Percentiles rank a stretch among this genome's conserved stretches.
Conservation (phyloP, 2,329 filamentous ascomycete species). For the Immersiporthe knoxdaviesiana region DNA sequence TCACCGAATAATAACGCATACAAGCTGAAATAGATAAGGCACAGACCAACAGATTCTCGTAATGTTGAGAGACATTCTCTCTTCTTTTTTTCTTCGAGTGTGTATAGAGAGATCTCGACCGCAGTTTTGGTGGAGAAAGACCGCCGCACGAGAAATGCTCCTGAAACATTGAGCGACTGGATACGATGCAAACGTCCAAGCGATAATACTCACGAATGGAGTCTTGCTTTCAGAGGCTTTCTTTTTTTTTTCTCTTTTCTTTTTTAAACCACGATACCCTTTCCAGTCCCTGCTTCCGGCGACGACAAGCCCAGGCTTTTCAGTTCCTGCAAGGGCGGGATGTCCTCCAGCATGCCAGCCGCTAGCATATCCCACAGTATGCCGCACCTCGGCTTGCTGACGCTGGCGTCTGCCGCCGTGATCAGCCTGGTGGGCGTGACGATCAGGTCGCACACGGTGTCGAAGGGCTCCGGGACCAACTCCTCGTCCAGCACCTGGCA, state of each 20-base stretch:
- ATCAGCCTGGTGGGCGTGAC: constrained; percentile 41
- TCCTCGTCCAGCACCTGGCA: constrained; percentile 46
- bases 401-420: constrained; percentile 34
- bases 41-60: background rate
- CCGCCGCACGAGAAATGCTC: background rate
- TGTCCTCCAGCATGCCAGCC: constrained; percentile 42
- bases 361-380: constrained; percentile 45
- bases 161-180: background rate
- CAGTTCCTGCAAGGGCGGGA: constrained; percentile 35
- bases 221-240: background rate
- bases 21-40: background rate
- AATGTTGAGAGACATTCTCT: background rate
- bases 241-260: too few species aligned
- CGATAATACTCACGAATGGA: background rate
- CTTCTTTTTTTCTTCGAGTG: background rate
- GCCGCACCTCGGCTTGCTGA: constrained; percentile 40
- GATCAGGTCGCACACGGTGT: constrained; percentile 47
- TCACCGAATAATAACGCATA: constrained; percentile 24
- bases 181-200: background rate
- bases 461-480: constrained; percentile 40
- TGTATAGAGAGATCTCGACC: background rate
- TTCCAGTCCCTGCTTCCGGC: background rate
- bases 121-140: background rate
- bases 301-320: constrained; percentile 2
- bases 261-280: background rate